Evolutionary conservation across 306 rosid species (phyloP).

Genomic region (Pterocarpus santalinus): DNA sequence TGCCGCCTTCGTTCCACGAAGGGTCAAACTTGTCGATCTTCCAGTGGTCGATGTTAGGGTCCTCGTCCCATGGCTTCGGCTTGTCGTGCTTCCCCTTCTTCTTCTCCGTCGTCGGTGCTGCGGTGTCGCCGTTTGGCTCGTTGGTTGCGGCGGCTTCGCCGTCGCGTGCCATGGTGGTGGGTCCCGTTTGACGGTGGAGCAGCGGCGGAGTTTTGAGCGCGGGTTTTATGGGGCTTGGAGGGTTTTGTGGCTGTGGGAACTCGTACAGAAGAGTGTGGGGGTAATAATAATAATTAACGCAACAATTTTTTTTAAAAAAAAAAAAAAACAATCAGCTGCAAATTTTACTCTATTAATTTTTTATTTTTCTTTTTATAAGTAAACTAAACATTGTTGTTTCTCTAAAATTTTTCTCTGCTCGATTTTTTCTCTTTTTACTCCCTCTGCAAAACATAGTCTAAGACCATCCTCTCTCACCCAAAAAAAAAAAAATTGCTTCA

Average conservation of each 20-base stretch:
- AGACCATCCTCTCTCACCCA: too few species aligned
- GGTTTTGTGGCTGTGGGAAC: background rate
- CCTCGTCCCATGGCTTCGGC: constrained; percentile 99
- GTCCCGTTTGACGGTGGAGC: background rate
- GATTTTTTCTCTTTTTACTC: too few species aligned
- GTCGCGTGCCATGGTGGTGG: background rate
- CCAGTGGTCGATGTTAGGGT: constrained; percentile 90
- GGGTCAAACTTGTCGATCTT: constrained; percentile 81
- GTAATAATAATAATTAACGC: too few species aligned
- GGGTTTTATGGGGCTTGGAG: background rate
- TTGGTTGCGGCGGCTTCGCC: background rate
- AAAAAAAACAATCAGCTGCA: too few species aligned
- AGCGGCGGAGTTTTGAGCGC: background rate
- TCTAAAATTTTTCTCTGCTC: too few species aligned
- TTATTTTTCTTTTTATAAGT: too few species aligned
- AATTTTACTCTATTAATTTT: too few species aligned
- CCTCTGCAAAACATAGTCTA: too few species aligned
- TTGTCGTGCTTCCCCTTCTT: constrained; percentile 90
- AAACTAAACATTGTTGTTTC: too few species aligned
- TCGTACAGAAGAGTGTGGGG: too few species aligned
- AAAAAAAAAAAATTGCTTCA: too few species aligned
- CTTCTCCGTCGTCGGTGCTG: constrained; percentile 36
- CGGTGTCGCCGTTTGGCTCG: background rate
- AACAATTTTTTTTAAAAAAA: too few species aligned
- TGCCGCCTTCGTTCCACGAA: constrained; percentile 88